A percentile compares a stretch with the other conserved stretches of the same genome.
phyloP scores from a whole-genome alignment of 768 basidiomycete species.

The Suillus cothurnatus region DNA sequence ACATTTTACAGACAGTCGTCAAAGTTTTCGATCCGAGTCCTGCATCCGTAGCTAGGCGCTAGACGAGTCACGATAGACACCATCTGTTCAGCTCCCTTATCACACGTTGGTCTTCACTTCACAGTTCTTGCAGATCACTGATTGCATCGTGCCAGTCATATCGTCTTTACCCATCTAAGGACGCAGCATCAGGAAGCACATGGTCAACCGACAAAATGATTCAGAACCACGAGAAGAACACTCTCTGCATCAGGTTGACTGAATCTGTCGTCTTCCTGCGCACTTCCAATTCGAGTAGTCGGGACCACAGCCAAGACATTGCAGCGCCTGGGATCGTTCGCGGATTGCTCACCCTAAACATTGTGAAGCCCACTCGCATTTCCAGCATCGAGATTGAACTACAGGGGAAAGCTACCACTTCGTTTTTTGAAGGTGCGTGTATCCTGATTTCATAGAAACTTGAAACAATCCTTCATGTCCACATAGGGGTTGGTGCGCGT shows the following conservation, averaged over 20 bases:
- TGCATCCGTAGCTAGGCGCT: background rate
- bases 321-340: constrained; percentile 66
- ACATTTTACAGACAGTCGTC: background rate
- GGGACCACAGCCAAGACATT: constrained; percentile 32
- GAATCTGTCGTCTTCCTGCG: constrained; percentile 78
- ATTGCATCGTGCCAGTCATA: background rate
- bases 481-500: constrained; percentile 62
- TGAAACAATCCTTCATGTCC: background rate
- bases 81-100: background rate
- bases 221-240: constrained; percentile 35
- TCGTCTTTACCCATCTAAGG: background rate
- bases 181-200: background rate
- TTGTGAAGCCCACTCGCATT: constrained; percentile 81
- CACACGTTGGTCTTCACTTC: background rate
- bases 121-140: background rate
- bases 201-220: background rate
- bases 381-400: constrained; percentile 84
- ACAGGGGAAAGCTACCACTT: constrained; percentile 63
- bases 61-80: background rate
- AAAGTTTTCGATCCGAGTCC: background rate
- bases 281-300: constrained; percentile 48
- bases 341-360: constrained; percentile 62
- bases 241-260: constrained; percentile 60
- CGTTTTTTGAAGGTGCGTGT: constrained; percentile 84
- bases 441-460: constrained; percentile 19